phyloP scores from a whole-genome alignment of 768 basidiomycete species.

The Suillus plorans region DNA sequence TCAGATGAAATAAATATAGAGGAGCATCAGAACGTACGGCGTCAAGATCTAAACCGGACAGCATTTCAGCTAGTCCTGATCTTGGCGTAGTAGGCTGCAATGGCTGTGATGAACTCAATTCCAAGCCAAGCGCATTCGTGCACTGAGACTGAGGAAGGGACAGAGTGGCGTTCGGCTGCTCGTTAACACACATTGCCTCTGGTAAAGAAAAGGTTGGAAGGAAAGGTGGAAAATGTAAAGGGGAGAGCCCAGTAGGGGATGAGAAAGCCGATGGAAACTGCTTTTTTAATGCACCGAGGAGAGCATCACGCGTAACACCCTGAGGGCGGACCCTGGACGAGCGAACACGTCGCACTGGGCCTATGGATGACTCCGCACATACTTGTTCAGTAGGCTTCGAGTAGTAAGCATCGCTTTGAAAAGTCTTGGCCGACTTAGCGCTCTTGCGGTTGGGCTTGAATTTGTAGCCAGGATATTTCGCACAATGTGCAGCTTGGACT shows the following conservation, averaged over 20 bases:
- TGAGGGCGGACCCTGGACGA: slow-evolving; percentile 26
- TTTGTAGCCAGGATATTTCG: slow-evolving; percentile 29
- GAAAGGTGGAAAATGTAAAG: slow-evolving; percentile 13
- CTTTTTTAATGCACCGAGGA: slow-evolving; percentile 14
- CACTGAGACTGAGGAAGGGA: slow-evolving; percentile 18
- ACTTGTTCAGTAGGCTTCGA: slow-evolving; percentile 33
- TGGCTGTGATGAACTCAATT: slow-evolving; percentile 17
- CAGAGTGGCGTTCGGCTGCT: background rate
- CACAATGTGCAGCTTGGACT: slow-evolving; percentile 26
- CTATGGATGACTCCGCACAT: slow-evolving; percentile 37
- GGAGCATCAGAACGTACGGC: slow-evolving; percentile 24
- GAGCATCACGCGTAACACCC: slow-evolving; percentile 12
- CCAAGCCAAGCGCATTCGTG: slow-evolving; percentile 13
- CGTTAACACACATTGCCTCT: slow-evolving; percentile 1
- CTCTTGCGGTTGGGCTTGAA: slow-evolving; percentile 27
- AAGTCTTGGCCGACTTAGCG: slow-evolving; percentile 17
- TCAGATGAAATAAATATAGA: slow-evolving; percentile 7
- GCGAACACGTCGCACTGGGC: slow-evolving; percentile 33
- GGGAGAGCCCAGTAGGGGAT: slow-evolving; percentile 15
- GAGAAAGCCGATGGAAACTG: background rate
- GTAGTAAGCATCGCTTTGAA: slow-evolving; percentile 17
- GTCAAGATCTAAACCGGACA: slow-evolving; percentile 24
- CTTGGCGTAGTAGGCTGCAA: slow-evolving; percentile 24
- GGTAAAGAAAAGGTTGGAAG: slow-evolving; percentile 18
- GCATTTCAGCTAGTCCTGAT: slow-evolving; percentile 19